phyloP scores from a whole-genome alignment of 2,329 filamentous ascomycete species.

The Lizonia empirigonia region DNA sequence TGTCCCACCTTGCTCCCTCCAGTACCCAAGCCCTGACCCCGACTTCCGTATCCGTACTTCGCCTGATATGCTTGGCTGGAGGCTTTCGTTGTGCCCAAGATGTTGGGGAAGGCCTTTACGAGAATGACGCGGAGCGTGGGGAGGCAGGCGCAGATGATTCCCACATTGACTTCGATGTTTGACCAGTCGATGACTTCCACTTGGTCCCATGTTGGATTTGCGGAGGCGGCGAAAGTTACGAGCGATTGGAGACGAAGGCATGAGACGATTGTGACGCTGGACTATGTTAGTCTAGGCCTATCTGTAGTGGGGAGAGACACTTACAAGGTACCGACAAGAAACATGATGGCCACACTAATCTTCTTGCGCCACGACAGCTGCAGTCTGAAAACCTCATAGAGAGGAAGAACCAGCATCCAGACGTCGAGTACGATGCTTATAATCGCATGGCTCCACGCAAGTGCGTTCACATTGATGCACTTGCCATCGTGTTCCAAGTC shows the following conservation, averaged over 20 bases:
- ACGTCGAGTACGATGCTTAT: conserved; percentile 42
- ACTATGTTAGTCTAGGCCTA: conserved; percentile 22
- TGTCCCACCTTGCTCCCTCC: conserved; percentile 5
- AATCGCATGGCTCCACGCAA: conserved; percentile 42
- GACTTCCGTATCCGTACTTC: conserved; percentile 10
- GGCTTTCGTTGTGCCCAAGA: conserved; percentile 43
- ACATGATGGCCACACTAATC: conserved; percentile 46
- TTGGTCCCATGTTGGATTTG: conserved; percentile 52
- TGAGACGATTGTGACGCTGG: conserved; percentile 51
- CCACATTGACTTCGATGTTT: conserved; percentile 51
- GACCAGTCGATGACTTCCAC: conserved; percentile 51
- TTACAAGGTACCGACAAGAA: conserved; percentile 48
- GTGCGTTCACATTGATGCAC: conserved; percentile 44
- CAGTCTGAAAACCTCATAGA: conserved; percentile 40
- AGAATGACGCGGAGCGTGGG: conserved; percentile 50
- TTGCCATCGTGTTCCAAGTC: conserved; percentile 32
- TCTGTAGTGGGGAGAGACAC: conserved; percentile 41
- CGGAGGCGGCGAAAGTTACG: conserved; percentile 50
- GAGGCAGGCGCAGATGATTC: conserved; percentile 55
- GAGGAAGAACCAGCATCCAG: conserved; percentile 43
- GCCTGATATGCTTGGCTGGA: conserved; percentile 14
- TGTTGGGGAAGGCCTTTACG: conserved; percentile 45
- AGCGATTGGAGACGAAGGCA: conserved; percentile 53
- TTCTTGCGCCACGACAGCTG: conserved; percentile 46
- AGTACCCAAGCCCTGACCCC: conserved; percentile 3